phyloP scores from a whole-genome alignment of 352 stramenopile species.

The Pythium biforme region DNA sequence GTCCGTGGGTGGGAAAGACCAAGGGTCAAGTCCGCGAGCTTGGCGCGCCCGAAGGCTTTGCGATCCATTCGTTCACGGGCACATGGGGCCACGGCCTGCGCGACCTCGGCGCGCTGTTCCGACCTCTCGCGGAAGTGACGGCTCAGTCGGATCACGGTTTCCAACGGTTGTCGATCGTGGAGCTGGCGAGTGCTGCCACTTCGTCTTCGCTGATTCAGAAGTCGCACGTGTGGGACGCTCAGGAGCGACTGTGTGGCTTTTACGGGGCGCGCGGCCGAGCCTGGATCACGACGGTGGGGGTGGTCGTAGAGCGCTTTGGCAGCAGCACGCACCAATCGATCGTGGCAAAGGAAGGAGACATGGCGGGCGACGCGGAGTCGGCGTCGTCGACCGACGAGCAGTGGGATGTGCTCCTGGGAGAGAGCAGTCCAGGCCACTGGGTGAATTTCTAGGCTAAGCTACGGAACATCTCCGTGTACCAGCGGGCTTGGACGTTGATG shows the following conservation, averaged over 20 bases:
- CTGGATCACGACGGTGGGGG: neutral
- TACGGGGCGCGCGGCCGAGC: constrained; percentile 1
- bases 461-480: too few species aligned
- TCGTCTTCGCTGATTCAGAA: too few species aligned
- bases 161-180: neutral
- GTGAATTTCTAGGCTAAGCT: too few species aligned
- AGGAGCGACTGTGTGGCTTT: constrained; percentile 7
- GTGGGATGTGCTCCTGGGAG: neutral
- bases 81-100: constrained; percentile 4
- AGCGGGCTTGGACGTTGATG: too few species aligned
- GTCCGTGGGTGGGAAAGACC: constrained; percentile 10
- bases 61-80: constrained; percentile 12
- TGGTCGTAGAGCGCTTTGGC: too few species aligned
- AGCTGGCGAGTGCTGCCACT: neutral
- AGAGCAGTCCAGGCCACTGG: too few species aligned
- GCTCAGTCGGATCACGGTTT: neutral
- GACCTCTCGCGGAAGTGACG: neutral
- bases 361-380: neutral
- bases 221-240: neutral
- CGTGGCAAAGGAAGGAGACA: neutral
- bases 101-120: constrained; percentile 7
- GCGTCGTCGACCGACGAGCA: neutral
- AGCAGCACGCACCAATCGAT: too few species aligned
- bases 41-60: neutral
- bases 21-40: neutral